Conservation (phyloP, 345 rosid species). For the Ailanthus altissimus region DNA sequence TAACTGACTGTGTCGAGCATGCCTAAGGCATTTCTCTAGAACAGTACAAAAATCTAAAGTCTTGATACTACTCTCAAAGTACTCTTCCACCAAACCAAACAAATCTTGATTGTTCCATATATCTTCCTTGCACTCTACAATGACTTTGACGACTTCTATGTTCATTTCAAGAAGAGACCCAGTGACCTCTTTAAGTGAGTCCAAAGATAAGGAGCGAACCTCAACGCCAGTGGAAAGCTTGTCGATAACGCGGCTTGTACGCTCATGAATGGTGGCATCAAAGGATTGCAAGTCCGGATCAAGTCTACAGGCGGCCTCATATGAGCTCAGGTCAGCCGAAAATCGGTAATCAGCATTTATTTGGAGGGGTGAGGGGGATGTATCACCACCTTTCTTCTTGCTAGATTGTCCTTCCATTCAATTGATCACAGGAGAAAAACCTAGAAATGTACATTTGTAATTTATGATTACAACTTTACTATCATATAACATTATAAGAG, state of each 20-base stretch:
- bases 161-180: conserved; percentile 75
- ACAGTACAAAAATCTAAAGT: conserved; percentile 76
- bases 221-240: conserved; percentile 52
- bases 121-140: conserved; percentile 65
- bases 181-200: conserved; percentile 74
- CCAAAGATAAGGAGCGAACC: conserved; percentile 60
- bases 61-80: conserved; percentile 62
- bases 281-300: conserved; percentile 74
- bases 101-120: conserved; percentile 71
- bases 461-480: not conserved
- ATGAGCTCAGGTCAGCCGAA: conserved; percentile 55
- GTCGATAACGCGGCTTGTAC: conserved; percentile 60
- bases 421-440: not conserved
- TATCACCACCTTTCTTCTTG: conserved; percentile 26
- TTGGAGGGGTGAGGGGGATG: conserved; percentile 31
- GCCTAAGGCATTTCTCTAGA: conserved; percentile 64
- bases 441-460: not conserved
- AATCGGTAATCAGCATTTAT: conserved; percentile 33
- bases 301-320: conserved; percentile 67
- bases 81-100: conserved; percentile 63
- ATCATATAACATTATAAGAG: not conserved
- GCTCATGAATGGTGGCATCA: conserved; percentile 58
- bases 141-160: conserved; percentile 74
- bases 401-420: conserved; percentile 36
- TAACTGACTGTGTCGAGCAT: conserved; percentile 65